Conservation (phyloP, 495 filamentous ascomycete genomes). For the Podospora sp. region DNA sequence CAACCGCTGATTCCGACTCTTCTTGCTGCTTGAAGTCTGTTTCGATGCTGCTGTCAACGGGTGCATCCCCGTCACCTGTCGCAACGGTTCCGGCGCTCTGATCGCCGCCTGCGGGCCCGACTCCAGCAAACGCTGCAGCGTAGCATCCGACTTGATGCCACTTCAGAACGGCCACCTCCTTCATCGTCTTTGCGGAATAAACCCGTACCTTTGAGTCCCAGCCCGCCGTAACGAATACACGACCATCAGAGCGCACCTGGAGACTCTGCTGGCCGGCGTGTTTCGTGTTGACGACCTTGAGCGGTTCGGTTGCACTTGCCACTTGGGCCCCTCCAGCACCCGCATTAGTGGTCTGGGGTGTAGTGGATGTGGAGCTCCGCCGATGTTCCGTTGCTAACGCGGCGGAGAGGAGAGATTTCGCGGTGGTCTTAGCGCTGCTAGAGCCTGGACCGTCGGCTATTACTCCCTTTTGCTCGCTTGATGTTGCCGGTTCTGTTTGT, state of each 20-base stretch:
- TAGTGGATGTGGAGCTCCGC: slow-evolving; percentile 18
- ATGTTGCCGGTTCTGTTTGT: background rate
- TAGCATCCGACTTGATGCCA: slow-evolving; percentile 94
- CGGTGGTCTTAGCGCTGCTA: background rate
- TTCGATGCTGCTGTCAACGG: background rate
- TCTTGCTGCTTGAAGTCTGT: slow-evolving; percentile 6
- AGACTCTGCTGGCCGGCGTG: slow-evolving; percentile 89
- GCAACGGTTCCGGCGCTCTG: background rate
- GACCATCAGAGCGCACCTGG: slow-evolving; percentile 74
- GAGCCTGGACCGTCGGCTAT: background rate
- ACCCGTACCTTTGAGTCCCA: slow-evolving; percentile 85
- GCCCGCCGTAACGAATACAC: slow-evolving; percentile 86
- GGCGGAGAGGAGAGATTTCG: slow-evolving; percentile 35
- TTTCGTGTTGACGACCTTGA: slow-evolving; percentile 71
- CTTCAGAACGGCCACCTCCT: slow-evolving; percentile 89
- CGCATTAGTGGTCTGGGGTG: slow-evolving; percentile 26
- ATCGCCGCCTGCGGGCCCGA: slow-evolving; percentile 22
- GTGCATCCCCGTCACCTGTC: background rate
- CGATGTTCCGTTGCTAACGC: slow-evolving; percentile 20
- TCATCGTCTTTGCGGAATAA: slow-evolving; percentile 78
- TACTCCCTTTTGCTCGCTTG: background rate
- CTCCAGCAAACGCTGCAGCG: slow-evolving; percentile 73
- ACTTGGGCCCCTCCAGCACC: background rate
- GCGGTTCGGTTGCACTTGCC: slow-evolving; percentile 36
- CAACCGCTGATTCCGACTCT: background rate